phyloP scores from a whole-genome alignment of 2,329 filamentous ascomycete species.

The Aspergillus transmontanensis region DNA sequence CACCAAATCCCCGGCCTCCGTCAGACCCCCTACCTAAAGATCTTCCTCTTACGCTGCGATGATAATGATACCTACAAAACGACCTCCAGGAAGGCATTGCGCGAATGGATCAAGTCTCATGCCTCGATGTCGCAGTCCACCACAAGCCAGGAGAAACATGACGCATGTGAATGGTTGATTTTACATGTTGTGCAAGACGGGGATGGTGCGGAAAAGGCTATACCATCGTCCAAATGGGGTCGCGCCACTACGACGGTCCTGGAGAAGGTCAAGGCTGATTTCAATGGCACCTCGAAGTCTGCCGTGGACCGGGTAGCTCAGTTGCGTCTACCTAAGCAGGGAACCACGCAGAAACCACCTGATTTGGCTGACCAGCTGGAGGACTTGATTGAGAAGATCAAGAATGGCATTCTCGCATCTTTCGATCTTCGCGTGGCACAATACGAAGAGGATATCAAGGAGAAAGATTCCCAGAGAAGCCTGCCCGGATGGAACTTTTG shows the following conservation, averaged over 20 bases:
- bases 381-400: constrained; percentile 83
- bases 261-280: constrained; percentile 88
- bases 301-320: constrained; percentile 79
- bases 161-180: constrained; percentile 95
- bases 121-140: constrained; percentile 59
- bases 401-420: constrained; percentile 80
- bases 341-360: constrained; percentile 64
- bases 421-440: constrained; percentile 90
- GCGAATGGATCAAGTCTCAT: constrained; percentile 87
- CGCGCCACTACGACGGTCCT: constrained; percentile 78
- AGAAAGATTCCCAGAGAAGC: constrained; percentile 83
- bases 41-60: constrained; percentile 87
- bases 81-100: constrained; percentile 73
- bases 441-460: constrained; percentile 96
- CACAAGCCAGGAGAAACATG: constrained; percentile 84
- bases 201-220: constrained; percentile 64
- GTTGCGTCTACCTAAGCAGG: constrained; percentile 67
- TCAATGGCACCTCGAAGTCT: constrained; percentile 76
- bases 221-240: constrained; percentile 72
- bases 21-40: constrained; percentile 89
- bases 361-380: constrained; percentile 82
- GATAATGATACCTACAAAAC: constrained; percentile 93
- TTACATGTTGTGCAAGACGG: constrained; percentile 90
- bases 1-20: constrained; percentile 95
- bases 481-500: constrained; percentile 99